phyloP scores from a whole-genome alignment of 257 asterid genomes.

The Perilla frutescens region DNA sequence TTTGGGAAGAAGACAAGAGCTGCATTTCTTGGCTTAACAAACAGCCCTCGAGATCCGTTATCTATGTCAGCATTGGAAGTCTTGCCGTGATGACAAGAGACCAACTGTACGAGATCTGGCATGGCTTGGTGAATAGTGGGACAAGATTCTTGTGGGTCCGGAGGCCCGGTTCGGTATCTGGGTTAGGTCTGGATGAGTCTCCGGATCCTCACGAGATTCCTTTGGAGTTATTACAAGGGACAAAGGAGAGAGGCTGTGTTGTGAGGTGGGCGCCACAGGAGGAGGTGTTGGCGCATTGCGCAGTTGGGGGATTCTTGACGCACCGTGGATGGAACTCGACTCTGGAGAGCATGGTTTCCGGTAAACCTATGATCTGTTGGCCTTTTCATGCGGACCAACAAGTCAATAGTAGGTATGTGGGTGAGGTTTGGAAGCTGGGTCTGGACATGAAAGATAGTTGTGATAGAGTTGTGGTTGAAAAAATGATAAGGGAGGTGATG shows the following conservation, averaged over 20 bases:
- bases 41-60: slow-evolving; percentile 56
- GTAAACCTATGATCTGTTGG: slow-evolving; percentile 60
- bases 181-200: slow-evolving; percentile 8
- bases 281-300: slow-evolving; percentile 45
- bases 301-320: slow-evolving; percentile 52
- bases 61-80: slow-evolving; percentile 74
- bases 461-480: slow-evolving; percentile 49
- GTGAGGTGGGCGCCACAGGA: slow-evolving; percentile 65
- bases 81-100: slow-evolving; percentile 45
- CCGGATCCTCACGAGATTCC: slow-evolving; percentile 21
- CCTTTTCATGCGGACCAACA: slow-evolving; percentile 54
- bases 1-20: slow-evolving; percentile 58
- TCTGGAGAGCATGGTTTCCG: slow-evolving; percentile 45
- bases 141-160: slow-evolving; percentile 60
- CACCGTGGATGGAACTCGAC: slow-evolving; percentile 63
- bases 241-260: slow-evolving; percentile 43
- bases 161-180: slow-evolving; percentile 55
- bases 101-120: slow-evolving; percentile 60
- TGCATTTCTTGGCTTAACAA: slow-evolving; percentile 65
- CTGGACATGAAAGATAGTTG: slow-evolving; percentile 67
- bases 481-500: slow-evolving; percentile 55
- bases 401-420: slow-evolving; percentile 55
- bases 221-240: slow-evolving; percentile 35
- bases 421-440: slow-evolving; percentile 53
- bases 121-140: slow-evolving; percentile 73